A percentile compares a stretch with the other conserved stretches of the same genome.
These are phyloP conservation scores for Mallotus nudiflorus DNA, from an alignment of 345 rosid genomes.

Conservation along the genomic window DNA sequence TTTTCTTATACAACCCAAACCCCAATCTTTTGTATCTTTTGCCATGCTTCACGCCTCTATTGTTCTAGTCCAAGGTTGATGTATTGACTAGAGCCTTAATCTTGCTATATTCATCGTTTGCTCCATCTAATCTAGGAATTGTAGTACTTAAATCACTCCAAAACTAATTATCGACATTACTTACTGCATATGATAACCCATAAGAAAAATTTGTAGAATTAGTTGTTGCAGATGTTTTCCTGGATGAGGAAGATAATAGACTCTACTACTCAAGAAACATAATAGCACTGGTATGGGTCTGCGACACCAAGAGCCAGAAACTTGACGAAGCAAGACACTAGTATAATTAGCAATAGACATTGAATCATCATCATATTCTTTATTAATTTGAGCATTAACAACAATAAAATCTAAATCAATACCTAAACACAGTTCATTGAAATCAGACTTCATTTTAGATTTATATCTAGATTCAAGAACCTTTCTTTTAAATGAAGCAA, in stretches of 20 bases:
- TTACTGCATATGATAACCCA: not conserved
- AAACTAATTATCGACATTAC: slow-evolving; percentile 33
- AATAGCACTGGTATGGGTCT: not conserved
- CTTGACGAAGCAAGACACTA: not conserved
- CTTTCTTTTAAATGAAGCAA: not conserved
- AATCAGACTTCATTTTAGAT: not conserved
- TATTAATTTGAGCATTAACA: not conserved
- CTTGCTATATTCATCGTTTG: slow-evolving; percentile 85
- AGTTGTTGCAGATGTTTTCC: not conserved
- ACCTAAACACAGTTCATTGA: slow-evolving; percentile 1
- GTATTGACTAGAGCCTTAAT: slow-evolving; percentile 84
- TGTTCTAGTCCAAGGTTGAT: slow-evolving; percentile 89
- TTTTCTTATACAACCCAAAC: slow-evolving; percentile 83
- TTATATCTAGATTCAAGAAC: not conserved
- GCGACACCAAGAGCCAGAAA: not conserved
- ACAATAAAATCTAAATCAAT: not conserved
- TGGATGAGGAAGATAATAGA: not conserved
- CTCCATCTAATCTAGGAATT: slow-evolving; percentile 50
- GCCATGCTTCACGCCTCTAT: slow-evolving; percentile 54
- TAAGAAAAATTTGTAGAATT: not conserved
- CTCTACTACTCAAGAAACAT: not conserved
- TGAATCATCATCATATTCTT: not conserved
- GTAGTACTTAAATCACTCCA: too few relatives aligned
- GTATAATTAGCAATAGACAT: not conserved
- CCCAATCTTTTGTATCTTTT: slow-evolving; percentile 82